Base-by-base conservation (phyloP, 192 early-diverging fungal genomes). In the Rhizophagus clarus region DNA sequence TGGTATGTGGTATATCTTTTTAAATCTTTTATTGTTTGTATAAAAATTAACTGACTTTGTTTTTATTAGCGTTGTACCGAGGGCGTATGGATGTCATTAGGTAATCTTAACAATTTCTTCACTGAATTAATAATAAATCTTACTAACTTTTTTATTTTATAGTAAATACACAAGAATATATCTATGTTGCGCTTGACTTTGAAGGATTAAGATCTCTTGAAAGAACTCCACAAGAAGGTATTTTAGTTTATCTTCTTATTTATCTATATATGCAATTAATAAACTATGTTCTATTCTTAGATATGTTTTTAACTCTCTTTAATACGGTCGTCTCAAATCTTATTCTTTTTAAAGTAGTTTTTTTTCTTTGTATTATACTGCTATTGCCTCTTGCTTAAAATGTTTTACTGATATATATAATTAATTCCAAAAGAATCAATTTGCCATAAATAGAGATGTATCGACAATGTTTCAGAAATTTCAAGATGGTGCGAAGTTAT, bases 31-130 rank as follows among this genome's bases (percentile, higher is more conserved):
- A n/a, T n/a, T n/a, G n/a, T n/a, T n/a, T n/a, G n/a, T n/a, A n/a
- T n/a, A n/a, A n/a, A n/a, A n/a, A n/a, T n/a, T n/a, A n/a, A n/a
- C n/a, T n/a, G n/a, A n/a, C n/a, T n/a, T n/a, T n/a, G n/a, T n/a
- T n/a, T n/a, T n/a, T n/a, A n/a, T n/a, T n/a, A n/a, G n/a, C n/a
- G n/a, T n/a, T n/a, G n/a, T n/a, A n/a, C n/a, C n/a, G n/a, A n/a
- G n/a, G 79, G 79, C 8, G 75, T 76, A 40, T 76, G 75, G 75
- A 76, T 76, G 75, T 76, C 75, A 14, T 40, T 76, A 45, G 75
- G 75, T 76, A 64, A 37, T 14, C 31, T 15, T 3, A 32, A 32
- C 32, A 20, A 42, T 26, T 26, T 20, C 5, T 28, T 24, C 34
- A 32, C 32, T 32, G 32, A 1, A 32, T 32, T 3, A 32, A 32